Conservation (phyloP, 768 basidiomycete species). For the Paxillus ammoniavirescens region DNA sequence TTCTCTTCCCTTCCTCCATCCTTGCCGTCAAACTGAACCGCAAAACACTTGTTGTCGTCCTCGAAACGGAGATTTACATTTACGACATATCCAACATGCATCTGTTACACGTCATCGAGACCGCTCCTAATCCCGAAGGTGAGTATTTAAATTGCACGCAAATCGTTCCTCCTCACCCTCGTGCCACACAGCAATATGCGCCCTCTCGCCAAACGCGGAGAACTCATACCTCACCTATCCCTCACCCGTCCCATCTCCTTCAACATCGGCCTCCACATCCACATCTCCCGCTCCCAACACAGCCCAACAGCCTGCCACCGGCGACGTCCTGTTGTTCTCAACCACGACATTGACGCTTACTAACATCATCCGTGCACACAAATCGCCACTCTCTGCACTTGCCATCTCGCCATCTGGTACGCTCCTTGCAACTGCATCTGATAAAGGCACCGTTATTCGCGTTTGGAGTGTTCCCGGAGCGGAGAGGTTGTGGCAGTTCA, state of each 20-base stretch:
- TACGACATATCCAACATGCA: conserved; percentile 99
- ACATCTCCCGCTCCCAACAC: conserved; percentile 39
- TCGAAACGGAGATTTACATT: conserved; percentile 98
- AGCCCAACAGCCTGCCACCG: conserved; percentile 46
- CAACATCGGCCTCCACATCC: conserved; percentile 47
- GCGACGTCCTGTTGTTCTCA: conserved; percentile 94
- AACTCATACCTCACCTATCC: conserved; percentile 96
- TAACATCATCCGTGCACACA: conserved; percentile 97
- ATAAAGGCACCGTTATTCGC: conserved; percentile 96
- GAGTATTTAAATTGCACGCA: conserved; percentile 13
- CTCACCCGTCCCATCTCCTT: conserved; percentile 85
- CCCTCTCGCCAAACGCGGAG: conserved; percentile 91
- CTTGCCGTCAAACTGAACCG: conserved; percentile 98
- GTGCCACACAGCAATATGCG: conserved; percentile 75
- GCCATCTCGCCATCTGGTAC: conserved; percentile 85
- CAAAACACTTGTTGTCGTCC: conserved; percentile 92
- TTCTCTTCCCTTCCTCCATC: conserved; percentile 94
- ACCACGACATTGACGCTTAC: conserved; percentile 88
- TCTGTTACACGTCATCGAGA: conserved; percentile 95
- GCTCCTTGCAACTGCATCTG: conserved; percentile 88
- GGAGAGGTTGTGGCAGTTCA: conserved; percentile 93
- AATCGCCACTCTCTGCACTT: conserved; percentile 85
- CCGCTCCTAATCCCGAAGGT: conserved; percentile 94
- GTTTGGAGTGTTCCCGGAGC: conserved; percentile 91
- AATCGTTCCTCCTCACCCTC: conserved; percentile 1